Conservation (phyloP, 2,329 filamentous ascomycete species). For the Fusarium pininemorale region DNA sequence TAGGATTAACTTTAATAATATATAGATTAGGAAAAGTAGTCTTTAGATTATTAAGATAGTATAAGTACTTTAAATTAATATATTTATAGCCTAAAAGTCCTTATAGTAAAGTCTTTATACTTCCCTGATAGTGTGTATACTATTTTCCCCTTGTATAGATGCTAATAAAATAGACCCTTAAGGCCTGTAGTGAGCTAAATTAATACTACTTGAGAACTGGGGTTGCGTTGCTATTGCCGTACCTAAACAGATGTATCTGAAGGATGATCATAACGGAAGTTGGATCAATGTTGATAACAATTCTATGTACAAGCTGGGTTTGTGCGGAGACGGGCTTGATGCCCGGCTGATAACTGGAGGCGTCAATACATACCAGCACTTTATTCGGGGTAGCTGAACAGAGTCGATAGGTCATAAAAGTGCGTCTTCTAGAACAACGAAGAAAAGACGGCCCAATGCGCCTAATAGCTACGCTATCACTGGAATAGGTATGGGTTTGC, state of each 20-base stretch:
- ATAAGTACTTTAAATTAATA: no score
- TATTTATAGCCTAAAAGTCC: no score
- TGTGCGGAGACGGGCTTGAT: not conserved
- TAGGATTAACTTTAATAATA: no score
- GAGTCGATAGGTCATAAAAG: slow-evolving; percentile 2
- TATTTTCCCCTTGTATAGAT: no score
- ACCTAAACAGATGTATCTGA: not conserved
- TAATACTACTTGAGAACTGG: not conserved
- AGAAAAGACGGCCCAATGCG: not conserved
- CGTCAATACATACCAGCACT: not conserved
- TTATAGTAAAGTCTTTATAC: no score
- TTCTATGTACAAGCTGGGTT: not conserved
- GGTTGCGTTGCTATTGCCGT: not conserved
- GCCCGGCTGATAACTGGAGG: not conserved
- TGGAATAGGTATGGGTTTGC: slow-evolving; percentile 8
- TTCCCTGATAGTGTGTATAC: no score
- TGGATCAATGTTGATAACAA: not conserved
- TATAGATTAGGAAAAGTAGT: no score
- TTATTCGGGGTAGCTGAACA: not conserved
- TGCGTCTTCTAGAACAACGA: slow-evolving; percentile 19
- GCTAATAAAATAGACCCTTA: no score
- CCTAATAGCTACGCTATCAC: not conserved
- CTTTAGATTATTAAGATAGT: no score
- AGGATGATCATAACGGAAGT: not conserved
- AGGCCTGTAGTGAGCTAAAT: not conserved